Evolutionary conservation across 345 rosid genomes (phyloP).

Genomic region (Camelina neglecta): DNA sequence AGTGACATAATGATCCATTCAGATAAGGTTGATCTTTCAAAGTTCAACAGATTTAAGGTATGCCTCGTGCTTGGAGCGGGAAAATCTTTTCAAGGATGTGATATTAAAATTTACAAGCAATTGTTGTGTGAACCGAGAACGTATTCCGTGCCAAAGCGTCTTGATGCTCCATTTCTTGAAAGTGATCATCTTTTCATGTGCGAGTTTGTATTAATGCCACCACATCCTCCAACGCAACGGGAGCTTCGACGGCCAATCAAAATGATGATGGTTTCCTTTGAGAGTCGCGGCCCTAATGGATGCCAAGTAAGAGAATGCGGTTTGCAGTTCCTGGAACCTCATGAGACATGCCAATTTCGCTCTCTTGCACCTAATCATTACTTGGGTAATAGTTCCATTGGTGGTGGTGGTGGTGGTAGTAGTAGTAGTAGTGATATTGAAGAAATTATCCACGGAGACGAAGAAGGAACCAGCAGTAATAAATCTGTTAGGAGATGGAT

Average conservation of each 20-base stretch:
- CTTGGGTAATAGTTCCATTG: background rate
- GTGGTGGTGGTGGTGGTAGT: background rate
- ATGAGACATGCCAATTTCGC: background rate
- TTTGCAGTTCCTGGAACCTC: background rate
- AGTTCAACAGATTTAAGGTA: background rate
- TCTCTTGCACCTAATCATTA: background rate
- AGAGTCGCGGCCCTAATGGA: background rate
- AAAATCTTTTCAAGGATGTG: background rate
- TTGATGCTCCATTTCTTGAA: background rate
- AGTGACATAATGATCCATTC: background rate
- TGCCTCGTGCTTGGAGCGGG: background rate
- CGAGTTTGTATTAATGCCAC: background rate
- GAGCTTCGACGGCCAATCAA: background rate
- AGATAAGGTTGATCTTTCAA: background rate
- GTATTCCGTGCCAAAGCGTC: background rate
- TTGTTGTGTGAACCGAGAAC: background rate
- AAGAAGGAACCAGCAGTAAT: background rate
- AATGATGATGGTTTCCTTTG: background rate
- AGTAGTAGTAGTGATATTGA: background rate
- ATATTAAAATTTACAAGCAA: background rate
- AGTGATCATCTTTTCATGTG: background rate
- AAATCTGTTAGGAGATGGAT: background rate
- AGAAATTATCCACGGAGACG: background rate
- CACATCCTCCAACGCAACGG: background rate
- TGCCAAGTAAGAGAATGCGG: background rate